phyloP scores from a whole-genome alignment of 2,329 filamentous ascomycete species.

The Mycosphaerella sp. region DNA sequence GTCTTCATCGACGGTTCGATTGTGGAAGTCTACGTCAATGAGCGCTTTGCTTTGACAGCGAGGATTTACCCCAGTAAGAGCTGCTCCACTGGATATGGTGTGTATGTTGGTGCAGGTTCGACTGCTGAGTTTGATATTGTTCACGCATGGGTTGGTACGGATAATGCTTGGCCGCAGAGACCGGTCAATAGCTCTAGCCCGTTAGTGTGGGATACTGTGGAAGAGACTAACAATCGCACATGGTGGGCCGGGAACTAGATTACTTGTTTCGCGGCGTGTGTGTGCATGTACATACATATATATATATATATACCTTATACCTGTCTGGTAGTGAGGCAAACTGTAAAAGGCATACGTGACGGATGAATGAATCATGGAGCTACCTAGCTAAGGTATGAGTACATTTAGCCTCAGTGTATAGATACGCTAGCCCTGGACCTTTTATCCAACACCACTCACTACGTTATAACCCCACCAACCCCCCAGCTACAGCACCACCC shows the following conservation, averaged over 20 bases:
- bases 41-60: constrained; percentile 38
- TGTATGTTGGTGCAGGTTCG: constrained; percentile 38
- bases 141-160: constrained; percentile 37
- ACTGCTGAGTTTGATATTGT: constrained; percentile 35
- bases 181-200: constrained; percentile 39
- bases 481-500: background rate
- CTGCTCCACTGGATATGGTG: constrained; percentile 41
- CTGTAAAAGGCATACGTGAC: too few species aligned
- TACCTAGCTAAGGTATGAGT: too few species aligned
- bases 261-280: background rate
- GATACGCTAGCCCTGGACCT: too few species aligned
- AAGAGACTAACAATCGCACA: constrained; percentile 41
- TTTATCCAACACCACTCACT: too few species aligned
- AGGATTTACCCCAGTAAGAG: constrained; percentile 43
- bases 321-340: background rate
- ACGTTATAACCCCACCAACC: constrained; percentile 2
- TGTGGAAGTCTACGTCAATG: constrained; percentile 45
- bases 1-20: constrained; percentile 46
- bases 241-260: constrained; percentile 40
- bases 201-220: constrained; percentile 40
- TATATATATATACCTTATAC: too few species aligned
- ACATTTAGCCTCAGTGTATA: too few species aligned
- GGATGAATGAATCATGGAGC: too few species aligned
- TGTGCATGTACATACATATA: background rate
- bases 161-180: constrained; percentile 39